Percentiles rank a stretch among this genome's conserved stretches.
Conservation (phyloP, 2,329 filamentous ascomycete genomes). For the Hypomyces rosellus region DNA sequence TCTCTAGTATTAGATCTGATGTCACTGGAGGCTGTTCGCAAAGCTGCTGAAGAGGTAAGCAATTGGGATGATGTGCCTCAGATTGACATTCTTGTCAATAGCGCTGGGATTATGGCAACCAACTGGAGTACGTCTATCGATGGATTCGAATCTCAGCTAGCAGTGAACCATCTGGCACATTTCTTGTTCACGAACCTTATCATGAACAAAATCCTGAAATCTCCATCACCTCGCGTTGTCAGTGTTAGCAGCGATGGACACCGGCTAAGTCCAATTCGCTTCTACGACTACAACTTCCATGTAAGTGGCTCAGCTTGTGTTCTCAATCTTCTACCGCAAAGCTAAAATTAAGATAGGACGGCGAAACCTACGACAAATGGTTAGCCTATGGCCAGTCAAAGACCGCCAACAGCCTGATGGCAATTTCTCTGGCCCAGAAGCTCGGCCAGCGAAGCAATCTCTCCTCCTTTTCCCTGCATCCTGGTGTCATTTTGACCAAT, state of each 20-base stretch:
- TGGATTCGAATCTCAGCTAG: constrained; percentile 31
- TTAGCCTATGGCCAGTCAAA: background rate
- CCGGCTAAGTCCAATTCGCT: constrained; percentile 34
- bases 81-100: constrained; percentile 37
- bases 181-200: constrained; percentile 36
- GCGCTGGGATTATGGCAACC: constrained; percentile 35
- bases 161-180: constrained; percentile 32
- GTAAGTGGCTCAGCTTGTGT: constrained; percentile 12
- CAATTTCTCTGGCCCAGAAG: constrained; percentile 26
- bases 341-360: background rate
- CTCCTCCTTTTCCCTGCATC: constrained; percentile 28
- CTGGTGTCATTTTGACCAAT: constrained; percentile 24
- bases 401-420: background rate
- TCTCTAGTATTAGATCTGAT: constrained; percentile 32
- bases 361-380: background rate
- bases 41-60: constrained; percentile 29
- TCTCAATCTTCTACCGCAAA: background rate
- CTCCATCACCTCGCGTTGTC: constrained; percentile 29
- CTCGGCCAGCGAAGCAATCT: constrained; percentile 22
- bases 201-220: constrained; percentile 23
- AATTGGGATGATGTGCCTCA: constrained; percentile 17
- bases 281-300: constrained; percentile 37
- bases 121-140: constrained; percentile 28
- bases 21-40: constrained; percentile 30
- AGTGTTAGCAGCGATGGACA: constrained; percentile 36